phyloP scores from a whole-genome alignment of 148 eudicot genomes.

The Chenopodium album region DNA sequence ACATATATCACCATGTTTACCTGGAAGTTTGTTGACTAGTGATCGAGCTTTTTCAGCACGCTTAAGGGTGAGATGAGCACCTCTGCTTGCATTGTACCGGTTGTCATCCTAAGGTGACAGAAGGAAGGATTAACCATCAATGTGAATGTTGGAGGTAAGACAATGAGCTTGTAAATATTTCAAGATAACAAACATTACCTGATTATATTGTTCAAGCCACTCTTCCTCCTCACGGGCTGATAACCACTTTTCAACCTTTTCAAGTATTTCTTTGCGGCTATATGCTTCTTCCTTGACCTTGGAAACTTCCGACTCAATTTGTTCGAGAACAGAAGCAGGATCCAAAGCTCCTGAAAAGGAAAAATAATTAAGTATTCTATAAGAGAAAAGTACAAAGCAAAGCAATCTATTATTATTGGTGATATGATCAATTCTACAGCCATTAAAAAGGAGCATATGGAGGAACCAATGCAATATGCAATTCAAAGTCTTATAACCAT shows the following conservation, averaged over 20 bases:
- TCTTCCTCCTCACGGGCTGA: constrained; percentile 85
- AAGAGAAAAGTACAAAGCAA: neutral
- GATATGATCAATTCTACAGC: neutral
- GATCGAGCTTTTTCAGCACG: constrained; percentile 94
- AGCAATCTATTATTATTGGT: neutral
- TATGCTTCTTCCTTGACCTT: constrained; percentile 90
- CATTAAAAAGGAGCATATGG: neutral
- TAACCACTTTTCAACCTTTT: constrained; percentile 87
- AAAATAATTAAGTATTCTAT: constrained; percentile 2
- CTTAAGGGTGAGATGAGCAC: constrained; percentile 82
- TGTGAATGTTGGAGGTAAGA: neutral
- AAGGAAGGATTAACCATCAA: neutral
- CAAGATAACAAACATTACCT: constrained; percentile 40
- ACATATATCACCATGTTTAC: constrained; percentile 28
- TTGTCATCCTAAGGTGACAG: constrained; percentile 53
- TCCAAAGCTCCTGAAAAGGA: constrained; percentile 64
- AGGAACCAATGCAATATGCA: neutral
- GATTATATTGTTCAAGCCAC: constrained; percentile 94
- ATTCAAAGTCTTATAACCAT: neutral
- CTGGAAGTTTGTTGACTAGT: constrained; percentile 82
- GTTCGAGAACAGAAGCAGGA: constrained; percentile 65
- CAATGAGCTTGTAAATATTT: neutral
- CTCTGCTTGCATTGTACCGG: constrained; percentile 89
- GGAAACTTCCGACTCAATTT: constrained; percentile 65
- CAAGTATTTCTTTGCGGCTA: constrained; percentile 90